A percentile compares a stretch with the other conserved stretches of the same genome.
These are phyloP conservation scores for Yarrowia sp. DNA, from an alignment of 805 yeast species.

Conservation along the genomic window DNA sequence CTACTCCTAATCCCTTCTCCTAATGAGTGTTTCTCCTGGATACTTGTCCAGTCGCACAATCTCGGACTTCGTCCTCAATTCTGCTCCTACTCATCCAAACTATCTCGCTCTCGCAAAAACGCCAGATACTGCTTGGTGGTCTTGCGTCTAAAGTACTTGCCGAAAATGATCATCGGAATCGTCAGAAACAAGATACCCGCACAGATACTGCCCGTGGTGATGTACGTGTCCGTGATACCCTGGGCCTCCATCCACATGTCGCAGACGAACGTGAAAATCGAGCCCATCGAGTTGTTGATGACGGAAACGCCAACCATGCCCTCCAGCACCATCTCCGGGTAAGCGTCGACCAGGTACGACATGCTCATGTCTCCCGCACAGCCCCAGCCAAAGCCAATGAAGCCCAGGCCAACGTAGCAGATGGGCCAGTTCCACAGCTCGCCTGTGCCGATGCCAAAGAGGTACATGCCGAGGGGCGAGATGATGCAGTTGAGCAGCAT, in stretches of 20 bases:
- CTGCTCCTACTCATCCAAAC: constrained; percentile 16
- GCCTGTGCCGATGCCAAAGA: constrained; percentile 64
- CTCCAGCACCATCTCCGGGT: constrained; percentile 52
- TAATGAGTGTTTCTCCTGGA: no score
- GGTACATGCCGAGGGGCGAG: constrained; percentile 54
- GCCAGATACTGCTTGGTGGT: constrained; percentile 31
- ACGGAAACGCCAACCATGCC: constrained; percentile 58
- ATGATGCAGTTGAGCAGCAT: constrained; percentile 48
- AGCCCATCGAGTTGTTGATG: constrained; percentile 58
- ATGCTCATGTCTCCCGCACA: constrained; percentile 59
- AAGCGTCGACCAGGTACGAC: constrained; percentile 56
- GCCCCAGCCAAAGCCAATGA: constrained; percentile 55
- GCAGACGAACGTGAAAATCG: constrained; percentile 59
- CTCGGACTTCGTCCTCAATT: no score
- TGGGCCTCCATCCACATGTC: constrained; percentile 55
- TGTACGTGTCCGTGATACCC: constrained; percentile 55
- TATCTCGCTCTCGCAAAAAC: constrained; percentile 31
- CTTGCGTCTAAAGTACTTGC: constrained; percentile 52
- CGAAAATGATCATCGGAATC: constrained; percentile 58
- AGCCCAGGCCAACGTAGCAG: constrained; percentile 54
- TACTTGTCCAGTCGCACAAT: no score
- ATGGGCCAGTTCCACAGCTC: constrained; percentile 55
- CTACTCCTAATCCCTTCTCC: no score
- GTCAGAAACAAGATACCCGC: constrained; percentile 53
- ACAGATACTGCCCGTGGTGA: constrained; percentile 57